Conservation (phyloP, 2,329 filamentous ascomycete species). For the Rosellinia necatrix region DNA sequence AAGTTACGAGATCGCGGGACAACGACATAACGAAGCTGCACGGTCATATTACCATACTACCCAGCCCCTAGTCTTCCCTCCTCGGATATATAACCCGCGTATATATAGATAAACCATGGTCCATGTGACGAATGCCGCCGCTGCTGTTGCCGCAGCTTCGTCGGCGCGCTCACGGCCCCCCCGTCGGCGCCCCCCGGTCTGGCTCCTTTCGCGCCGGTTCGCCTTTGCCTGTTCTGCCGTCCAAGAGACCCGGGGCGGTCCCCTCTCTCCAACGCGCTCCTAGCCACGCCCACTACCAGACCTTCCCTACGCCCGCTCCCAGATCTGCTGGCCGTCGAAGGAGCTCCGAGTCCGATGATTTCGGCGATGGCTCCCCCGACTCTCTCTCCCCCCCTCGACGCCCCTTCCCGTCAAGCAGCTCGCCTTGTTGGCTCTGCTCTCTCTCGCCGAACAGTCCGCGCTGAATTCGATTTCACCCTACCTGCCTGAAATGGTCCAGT, state of each 20-base stretch:
- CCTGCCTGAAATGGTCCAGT: slow-evolving; percentile 86
- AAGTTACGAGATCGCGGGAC: too few species aligned
- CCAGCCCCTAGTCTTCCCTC: too few species aligned
- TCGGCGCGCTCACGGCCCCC: slow-evolving; percentile 29
- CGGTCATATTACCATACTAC: too few species aligned
- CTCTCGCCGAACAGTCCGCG: slow-evolving; percentile 91
- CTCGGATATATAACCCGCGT: too few species aligned
- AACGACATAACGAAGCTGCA: too few species aligned
- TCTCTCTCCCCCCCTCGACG: slow-evolving; percentile 59
- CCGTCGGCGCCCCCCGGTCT: slow-evolving; percentile 27
- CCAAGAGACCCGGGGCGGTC: slow-evolving; percentile 17
- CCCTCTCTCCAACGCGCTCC: slow-evolving; percentile 39
- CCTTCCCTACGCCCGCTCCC: slow-evolving; percentile 77
- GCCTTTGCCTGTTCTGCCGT: slow-evolving; percentile 34
- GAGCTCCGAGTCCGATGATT: slow-evolving; percentile 40
- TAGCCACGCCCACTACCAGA: slow-evolving; percentile 71
- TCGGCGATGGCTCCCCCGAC: slow-evolving; percentile 38
- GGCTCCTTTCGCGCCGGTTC: slow-evolving; percentile 42
- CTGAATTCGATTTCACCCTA: slow-evolving; percentile 97
- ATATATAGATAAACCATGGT: too few species aligned
- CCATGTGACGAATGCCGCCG: slow-evolving; percentile 29
- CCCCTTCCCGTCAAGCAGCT: slow-evolving; percentile 85
- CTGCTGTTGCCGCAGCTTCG: slow-evolving; percentile 23
- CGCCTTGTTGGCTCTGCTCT: slow-evolving; percentile 81
- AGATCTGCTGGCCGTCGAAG: slow-evolving; percentile 59